Evolutionary conservation across 2,329 filamentous ascomycete genomes (phyloP).

Genomic region (Neopestalotiopsis clavispora): DNA sequence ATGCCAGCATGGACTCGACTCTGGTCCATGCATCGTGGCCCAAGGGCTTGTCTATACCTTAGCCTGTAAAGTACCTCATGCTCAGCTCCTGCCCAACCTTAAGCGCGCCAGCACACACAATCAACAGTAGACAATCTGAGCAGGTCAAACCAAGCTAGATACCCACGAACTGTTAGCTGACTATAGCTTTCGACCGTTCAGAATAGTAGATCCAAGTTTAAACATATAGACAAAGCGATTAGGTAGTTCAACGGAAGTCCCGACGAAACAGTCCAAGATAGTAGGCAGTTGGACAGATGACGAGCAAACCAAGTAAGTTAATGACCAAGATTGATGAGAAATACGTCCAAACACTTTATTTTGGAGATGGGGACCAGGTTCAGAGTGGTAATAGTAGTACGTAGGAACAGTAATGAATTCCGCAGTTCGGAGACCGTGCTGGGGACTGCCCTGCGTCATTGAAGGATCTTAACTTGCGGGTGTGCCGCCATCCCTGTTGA

Average conservation of each 20-base stretch:
- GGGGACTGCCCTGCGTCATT: neutral
- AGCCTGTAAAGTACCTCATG: neutral
- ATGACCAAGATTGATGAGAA: neutral
- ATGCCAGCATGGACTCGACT: neutral
- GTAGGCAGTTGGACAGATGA: neutral
- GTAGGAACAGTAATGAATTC: neutral
- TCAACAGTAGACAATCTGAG: neutral
- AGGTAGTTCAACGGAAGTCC: neutral
- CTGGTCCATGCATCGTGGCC: conserved; percentile 9
- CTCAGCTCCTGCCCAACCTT: conserved; percentile 7
- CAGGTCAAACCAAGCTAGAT: neutral
- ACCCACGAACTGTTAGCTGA: neutral
- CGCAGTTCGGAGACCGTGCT: neutral
- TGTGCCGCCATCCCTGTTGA: neutral
- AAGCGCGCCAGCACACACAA: conserved; percentile 2
- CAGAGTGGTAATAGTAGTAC: neutral
- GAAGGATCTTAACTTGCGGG: neutral
- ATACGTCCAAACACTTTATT: neutral
- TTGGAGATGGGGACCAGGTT: too few species aligned
- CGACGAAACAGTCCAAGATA: neutral
- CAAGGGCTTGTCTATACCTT: neutral
- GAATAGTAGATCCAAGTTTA: neutral
- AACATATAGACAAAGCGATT: neutral
- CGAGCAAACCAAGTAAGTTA: neutral
- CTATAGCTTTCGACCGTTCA: neutral